These are phyloP conservation scores for Phyllosticta ampelicida DNA, from an alignment of 2,329 filamentous ascomycete genomes.

Conservation along the genomic window DNA sequence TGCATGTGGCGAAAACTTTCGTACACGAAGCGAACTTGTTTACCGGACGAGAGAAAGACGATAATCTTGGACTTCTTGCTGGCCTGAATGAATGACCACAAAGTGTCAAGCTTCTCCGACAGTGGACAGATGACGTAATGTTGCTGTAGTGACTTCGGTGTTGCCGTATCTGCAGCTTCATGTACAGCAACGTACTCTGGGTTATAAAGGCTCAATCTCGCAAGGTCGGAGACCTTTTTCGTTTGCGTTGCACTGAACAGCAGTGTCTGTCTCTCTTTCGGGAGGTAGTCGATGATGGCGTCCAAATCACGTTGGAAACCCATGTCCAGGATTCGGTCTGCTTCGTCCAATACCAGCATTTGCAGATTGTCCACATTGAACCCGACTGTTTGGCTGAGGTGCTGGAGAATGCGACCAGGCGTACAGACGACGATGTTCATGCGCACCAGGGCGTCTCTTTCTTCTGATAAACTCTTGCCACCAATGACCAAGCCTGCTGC, in stretches of 20 bases:
- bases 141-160: slow-evolving; percentile 75
- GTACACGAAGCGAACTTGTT: slow-evolving; percentile 93
- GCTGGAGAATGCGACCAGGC: slow-evolving; percentile 87
- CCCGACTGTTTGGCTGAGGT: slow-evolving; percentile 84
- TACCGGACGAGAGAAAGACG: slow-evolving; percentile 89
- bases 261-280: slow-evolving; percentile 75
- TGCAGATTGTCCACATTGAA: slow-evolving; percentile 86
- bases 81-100: slow-evolving; percentile 85
- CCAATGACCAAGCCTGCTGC: slow-evolving; percentile 91
- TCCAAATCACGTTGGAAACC: slow-evolving; percentile 86
- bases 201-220: slow-evolving; percentile 74
- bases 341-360: slow-evolving; percentile 89
- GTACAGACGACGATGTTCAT: slow-evolving; percentile 99
- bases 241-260: slow-evolving; percentile 96
- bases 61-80: slow-evolving; percentile 92
- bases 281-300: slow-evolving; percentile 84
- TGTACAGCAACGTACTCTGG: slow-evolving; percentile 95
- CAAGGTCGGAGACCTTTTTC: slow-evolving; percentile 84
- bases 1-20: slow-evolving; percentile 88
- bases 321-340: slow-evolving; percentile 96
- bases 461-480: slow-evolving; percentile 79
- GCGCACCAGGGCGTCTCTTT: slow-evolving; percentile 69
- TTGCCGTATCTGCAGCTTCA: slow-evolving; percentile 67
- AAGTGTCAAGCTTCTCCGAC: slow-evolving; percentile 77
- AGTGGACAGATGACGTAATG: slow-evolving; percentile 83